Evolutionary conservation across 1,139 yeast species (phyloP).

Genomic region (Saccharomyces hybrid): DNA sequence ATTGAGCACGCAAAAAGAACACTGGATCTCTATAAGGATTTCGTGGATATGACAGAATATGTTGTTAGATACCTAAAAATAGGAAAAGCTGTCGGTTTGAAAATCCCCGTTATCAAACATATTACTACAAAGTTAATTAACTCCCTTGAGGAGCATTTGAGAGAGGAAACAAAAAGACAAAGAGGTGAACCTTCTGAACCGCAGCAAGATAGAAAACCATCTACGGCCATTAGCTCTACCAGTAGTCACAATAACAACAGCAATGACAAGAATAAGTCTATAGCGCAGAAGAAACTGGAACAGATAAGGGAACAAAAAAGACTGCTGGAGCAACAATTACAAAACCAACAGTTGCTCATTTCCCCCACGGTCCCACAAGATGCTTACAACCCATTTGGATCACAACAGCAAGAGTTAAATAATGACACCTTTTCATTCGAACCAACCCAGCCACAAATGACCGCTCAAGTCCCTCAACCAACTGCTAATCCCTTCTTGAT

Average conservation of each 20-base stretch:
- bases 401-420: slow-evolving; percentile 14
- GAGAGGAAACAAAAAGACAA: slow-evolving; percentile 2
- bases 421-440: slow-evolving; percentile 15
- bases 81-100: slow-evolving; percentile 85
- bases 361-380: slow-evolving; percentile 26
- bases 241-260: slow-evolving; percentile 4
- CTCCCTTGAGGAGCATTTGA: slow-evolving; percentile 71
- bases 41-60: slow-evolving; percentile 79
- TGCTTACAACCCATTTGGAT: slow-evolving; percentile 26
- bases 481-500: slow-evolving; percentile 15
- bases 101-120: slow-evolving; percentile 92
- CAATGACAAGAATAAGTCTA: slow-evolving; percentile 12
- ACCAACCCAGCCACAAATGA: slow-evolving; percentile 8
- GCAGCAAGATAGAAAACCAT: slow-evolving; percentile 7
- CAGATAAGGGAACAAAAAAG: slow-evolving; percentile 27
- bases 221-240: slow-evolving; percentile 7
- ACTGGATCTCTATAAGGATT: slow-evolving; percentile 70
- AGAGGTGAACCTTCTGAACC: not conserved
- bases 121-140: slow-evolving; percentile 91
- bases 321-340: slow-evolving; percentile 26
- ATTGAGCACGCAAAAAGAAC: slow-evolving; percentile 82
- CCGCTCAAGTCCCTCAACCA: not conserved
- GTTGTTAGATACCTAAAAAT: slow-evolving; percentile 82
- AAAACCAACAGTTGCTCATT: slow-evolving; percentile 22
- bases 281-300: slow-evolving; percentile 24